Base-by-base conservation (phyloP, 768 basidiomycete species). In the Trametes cinnabarina region DNA sequence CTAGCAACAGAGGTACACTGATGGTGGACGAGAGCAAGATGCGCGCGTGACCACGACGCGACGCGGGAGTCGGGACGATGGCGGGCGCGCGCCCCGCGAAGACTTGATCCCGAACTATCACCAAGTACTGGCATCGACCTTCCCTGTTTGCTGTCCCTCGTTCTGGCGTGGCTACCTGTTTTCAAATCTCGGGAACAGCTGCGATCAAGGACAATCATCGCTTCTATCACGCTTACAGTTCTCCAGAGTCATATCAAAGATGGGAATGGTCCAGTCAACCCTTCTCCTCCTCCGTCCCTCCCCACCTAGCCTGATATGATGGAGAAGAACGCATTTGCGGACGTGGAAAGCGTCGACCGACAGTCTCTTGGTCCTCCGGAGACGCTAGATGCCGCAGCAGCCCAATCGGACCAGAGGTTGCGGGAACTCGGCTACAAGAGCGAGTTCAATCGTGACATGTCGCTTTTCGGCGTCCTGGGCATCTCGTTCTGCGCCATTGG, bases 401-500 rank as follows among this genome's bases (percentile, higher is more conserved):
- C 48, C 2, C 39, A 8, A 17, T 70, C 69, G 2, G 77, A 84
- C 68, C 68, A 72, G 59, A 74, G 79, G 26, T 70, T 81, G 50
- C 72, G 75, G 43, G 78, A 81, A 41, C 75, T 84, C 17, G 83
- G 82, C 10, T 83, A 84, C 65, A 78, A 76, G 62, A 74, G 77
- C 48, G 79, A 83, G 60, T 84, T 83, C 65, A 72, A 77, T n/a
- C 74, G 83, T 28, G 81, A 83, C 63, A 83, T 85, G 79, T 81
- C 81, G 12, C 69, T 82, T 32, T 83, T 80, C 51, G 82, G 82
- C 22, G 83, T 85, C 32, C 71, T 83, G 43, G 82, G 83, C 17
- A 79, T 84, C 66, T 82, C 81, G 0, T 84, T 84, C 66, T 83
- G 82, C 47, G 78, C 83, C 8, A 83, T 84, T 25, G 81, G 83